These are phyloP conservation scores for Elsinoe australis DNA, from an alignment of 2,329 filamentous ascomycete species.

Conservation along the genomic window DNA sequence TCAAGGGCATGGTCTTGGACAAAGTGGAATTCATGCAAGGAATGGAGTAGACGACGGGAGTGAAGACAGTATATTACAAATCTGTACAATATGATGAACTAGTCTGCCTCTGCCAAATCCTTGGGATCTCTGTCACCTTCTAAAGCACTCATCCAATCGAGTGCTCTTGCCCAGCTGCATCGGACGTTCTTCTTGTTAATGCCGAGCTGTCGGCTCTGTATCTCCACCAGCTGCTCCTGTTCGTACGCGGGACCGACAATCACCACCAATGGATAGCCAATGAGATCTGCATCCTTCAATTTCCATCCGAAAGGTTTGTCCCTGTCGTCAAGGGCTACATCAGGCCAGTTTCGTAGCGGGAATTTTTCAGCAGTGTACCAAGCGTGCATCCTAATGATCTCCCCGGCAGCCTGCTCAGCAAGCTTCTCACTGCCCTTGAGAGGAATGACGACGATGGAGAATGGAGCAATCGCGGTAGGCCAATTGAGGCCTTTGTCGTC, in stretches of 20 bases:
- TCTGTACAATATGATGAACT: conserved; percentile 22
- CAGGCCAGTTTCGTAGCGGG: neutral
- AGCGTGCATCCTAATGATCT: no score
- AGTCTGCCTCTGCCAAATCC: conserved; percentile 47
- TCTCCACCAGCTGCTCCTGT: conserved; percentile 51
- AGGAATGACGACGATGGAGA: conserved; percentile 62
- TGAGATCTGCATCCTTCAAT: conserved; percentile 77
- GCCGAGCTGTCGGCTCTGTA: conserved; percentile 66
- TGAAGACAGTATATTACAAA: conserved; percentile 13
- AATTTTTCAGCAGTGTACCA: neutral
- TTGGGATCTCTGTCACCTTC: conserved; percentile 5
- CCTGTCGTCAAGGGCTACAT: conserved; percentile 60
- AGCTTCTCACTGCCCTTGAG: conserved; percentile 21
- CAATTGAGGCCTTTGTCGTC: conserved; percentile 74
- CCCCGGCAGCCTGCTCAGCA: conserved; percentile 13
- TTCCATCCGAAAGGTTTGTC: conserved; percentile 68
- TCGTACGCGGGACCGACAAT: conserved; percentile 69
- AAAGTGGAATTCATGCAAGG: conserved; percentile 85
- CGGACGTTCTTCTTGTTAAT: conserved; percentile 48
- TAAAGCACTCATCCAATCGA: neutral
- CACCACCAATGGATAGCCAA: conserved; percentile 79
- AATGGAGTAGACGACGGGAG: conserved; percentile 54
- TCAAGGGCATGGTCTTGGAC: conserved; percentile 84
- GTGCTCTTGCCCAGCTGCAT: neutral
- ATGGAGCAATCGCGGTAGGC: conserved; percentile 81